These are phyloP conservation scores for Dissophora globulifera DNA, from an alignment of 192 early-diverging fungal species.

Conservation along the genomic window DNA sequence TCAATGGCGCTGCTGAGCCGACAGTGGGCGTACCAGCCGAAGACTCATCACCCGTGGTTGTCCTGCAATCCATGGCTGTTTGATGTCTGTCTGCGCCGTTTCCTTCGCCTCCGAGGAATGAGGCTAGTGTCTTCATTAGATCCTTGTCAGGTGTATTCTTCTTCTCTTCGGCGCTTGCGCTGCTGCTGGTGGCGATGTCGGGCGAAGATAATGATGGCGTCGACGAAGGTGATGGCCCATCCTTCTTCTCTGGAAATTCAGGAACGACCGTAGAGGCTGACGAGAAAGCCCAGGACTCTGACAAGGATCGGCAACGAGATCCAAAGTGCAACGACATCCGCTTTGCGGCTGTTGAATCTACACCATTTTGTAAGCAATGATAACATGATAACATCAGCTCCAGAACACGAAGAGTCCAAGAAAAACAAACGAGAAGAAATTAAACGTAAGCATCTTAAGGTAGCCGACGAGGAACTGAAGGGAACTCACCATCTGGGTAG, in stretches of 20 bases:
- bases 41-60: conserved; percentile 7
- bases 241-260: conserved; percentile 20
- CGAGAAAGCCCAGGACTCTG: conserved; percentile 33
- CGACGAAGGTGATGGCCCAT: neutral
- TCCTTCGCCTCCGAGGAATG: conserved; percentile 27
- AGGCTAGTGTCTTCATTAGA: conserved; percentile 31
- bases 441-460: no score
- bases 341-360: conserved; percentile 39
- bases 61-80: neutral
- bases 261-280: conserved; percentile 4
- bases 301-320: conserved; percentile 28
- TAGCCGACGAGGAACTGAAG: no score
- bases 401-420: conserved; percentile 2
- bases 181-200: neutral
- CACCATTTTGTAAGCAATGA: neutral
- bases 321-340: conserved; percentile 32
- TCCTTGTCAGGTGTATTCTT: conserved; percentile 8
- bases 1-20: neutral
- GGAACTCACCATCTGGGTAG: conserved; percentile 34
- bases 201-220: neutral
- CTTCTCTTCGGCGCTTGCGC: neutral
- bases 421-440: neutral
- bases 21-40: neutral
- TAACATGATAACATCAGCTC: no score
- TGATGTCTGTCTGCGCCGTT: neutral